Evolutionary conservation across 371 early-diverging fungal species (phyloP).

Genomic region (Apophysomyces ossiformis): DNA sequence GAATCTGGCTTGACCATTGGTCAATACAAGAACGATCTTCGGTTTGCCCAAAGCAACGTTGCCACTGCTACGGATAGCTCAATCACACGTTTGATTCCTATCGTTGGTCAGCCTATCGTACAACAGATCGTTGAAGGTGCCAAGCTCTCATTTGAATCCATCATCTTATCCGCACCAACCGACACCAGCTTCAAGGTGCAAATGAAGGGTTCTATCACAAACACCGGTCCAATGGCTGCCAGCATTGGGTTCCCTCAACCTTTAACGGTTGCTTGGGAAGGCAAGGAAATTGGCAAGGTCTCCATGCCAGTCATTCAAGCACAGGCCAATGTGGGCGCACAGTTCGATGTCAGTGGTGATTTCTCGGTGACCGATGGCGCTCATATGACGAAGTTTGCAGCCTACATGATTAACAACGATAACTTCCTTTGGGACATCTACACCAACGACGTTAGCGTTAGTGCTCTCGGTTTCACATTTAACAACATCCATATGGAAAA

Average conservation of each 20-base stretch:
- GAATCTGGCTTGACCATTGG: constrained; percentile 56
- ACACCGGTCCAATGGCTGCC: constrained; percentile 70
- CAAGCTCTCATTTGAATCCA: constrained; percentile 52
- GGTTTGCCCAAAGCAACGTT: constrained; percentile 57
- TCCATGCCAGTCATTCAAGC: constrained; percentile 48
- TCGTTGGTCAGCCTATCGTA: constrained; percentile 64
- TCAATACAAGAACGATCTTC: constrained; percentile 49
- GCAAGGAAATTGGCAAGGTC: constrained; percentile 53
- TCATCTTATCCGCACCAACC: constrained; percentile 55
- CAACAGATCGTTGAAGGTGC: constrained; percentile 59
- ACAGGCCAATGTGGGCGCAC: constrained; percentile 43
- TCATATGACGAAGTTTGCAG: constrained; percentile 52
- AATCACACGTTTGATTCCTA: constrained; percentile 54
- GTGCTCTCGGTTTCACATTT: constrained; percentile 54
- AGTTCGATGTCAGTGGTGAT: constrained; percentile 43
- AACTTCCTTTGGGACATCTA: constrained; percentile 56
- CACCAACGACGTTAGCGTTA: constrained; percentile 46
- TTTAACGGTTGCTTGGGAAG: constrained; percentile 57
- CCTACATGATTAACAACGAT: constrained; percentile 58
- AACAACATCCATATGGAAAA: constrained; percentile 49
- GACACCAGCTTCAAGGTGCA: constrained; percentile 55
- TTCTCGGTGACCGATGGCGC: constrained; percentile 49
- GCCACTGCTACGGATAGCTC: constrained; percentile 47
- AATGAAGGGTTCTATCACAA: constrained; percentile 59
- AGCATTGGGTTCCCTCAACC: constrained; percentile 57